Conservation (phyloP, 2,329 filamentous ascomycete genomes). For the Hypoxylon sp. region DNA sequence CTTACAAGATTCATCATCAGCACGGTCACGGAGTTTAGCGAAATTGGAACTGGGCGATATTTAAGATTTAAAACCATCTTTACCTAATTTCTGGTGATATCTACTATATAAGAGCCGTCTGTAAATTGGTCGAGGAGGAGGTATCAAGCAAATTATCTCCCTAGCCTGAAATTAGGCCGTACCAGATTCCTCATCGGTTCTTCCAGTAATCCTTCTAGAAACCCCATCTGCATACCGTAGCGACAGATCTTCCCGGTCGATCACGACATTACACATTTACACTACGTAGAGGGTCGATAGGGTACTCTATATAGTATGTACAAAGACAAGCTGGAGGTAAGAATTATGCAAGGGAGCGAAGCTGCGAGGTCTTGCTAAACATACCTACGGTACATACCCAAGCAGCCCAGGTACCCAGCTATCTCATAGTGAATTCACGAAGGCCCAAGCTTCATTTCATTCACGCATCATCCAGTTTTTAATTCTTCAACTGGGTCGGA, state of each 20-base stretch:
- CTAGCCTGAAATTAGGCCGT: constrained; percentile 21
- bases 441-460: constrained; percentile 8
- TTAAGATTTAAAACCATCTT: not conserved
- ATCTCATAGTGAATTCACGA: not conserved
- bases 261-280: constrained; percentile 29
- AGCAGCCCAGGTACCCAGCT: no score
- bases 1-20: not conserved
- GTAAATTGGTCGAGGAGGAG: constrained; percentile 7
- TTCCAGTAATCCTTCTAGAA: constrained; percentile 36
- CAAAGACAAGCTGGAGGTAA: constrained; percentile 14
- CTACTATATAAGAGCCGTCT: not conserved
- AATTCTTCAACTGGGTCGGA: constrained; percentile 14
- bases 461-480: not conserved
- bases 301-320: not conserved
- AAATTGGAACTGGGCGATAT: not conserved
- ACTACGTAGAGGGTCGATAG: constrained; percentile 6
- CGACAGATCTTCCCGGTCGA: constrained; percentile 38
- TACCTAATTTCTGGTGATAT: not conserved
- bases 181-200: constrained; percentile 15
- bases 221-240: constrained; percentile 30
- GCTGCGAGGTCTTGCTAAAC: not conserved
- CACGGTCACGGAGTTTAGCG: not conserved
- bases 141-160: constrained; percentile 9
- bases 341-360: not conserved
- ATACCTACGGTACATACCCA: no score